These are phyloP conservation scores for Chlamydomonas incerta DNA, from an alignment of 139 green algal genomes.

Conservation along the genomic window DNA sequence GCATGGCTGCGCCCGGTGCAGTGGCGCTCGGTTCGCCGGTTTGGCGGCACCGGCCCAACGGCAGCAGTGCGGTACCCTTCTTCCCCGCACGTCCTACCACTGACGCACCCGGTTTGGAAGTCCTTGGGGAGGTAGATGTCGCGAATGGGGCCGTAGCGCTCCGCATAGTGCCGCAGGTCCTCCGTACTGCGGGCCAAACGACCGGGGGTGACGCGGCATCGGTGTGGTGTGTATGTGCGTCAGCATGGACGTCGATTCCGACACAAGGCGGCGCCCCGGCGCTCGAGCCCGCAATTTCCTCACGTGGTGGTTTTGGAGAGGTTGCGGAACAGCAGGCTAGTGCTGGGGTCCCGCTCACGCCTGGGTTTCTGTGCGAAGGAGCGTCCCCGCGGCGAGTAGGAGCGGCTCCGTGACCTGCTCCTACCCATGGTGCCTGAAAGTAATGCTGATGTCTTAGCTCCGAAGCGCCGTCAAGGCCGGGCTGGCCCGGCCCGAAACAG, in stretches of 20 bases:
- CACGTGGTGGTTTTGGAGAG: slow-evolving; percentile 35
- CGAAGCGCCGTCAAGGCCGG: too few relatives aligned
- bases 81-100: too few relatives aligned
- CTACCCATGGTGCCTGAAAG: neutral
- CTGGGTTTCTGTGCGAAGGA: neutral
- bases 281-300: neutral
- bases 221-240: neutral
- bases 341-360: neutral
- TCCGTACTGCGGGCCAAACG: slow-evolving; percentile 15
- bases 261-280: neutral
- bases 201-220: too few relatives aligned
- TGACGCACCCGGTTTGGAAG: slow-evolving; percentile 19
- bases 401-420: neutral
- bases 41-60: too few relatives aligned
- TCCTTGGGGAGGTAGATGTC: slow-evolving; percentile 39
- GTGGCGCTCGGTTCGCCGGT: too few relatives aligned
- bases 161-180: slow-evolving; percentile 16
- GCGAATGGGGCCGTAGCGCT: slow-evolving; percentile 9
- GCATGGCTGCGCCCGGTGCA: too few relatives aligned
- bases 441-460: too few relatives aligned
- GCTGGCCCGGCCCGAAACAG: too few relatives aligned
- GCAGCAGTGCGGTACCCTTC: too few relatives aligned
- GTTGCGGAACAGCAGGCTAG: slow-evolving; percentile 25
- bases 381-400: neutral
- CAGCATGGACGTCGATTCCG: neutral